Base-by-base conservation (phyloP, 2,329 filamentous ascomycete species). In the Talaromyces sp. region DNA sequence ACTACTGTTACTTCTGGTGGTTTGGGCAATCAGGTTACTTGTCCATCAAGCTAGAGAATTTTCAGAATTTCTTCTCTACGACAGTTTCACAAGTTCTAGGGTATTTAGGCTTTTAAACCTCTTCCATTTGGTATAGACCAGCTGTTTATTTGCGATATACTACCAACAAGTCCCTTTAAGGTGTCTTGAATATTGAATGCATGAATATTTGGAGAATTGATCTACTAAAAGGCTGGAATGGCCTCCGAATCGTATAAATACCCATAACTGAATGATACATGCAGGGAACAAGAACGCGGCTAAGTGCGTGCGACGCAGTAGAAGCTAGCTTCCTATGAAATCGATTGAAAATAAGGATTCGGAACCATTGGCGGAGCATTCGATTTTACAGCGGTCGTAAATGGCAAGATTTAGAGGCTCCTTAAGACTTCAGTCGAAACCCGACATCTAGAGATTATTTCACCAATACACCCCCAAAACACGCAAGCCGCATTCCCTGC, bases 391-490 rank as follows among this genome's bases (percentile, higher is more conserved):
- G 6, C 3, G 26, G 26, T 27, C 26, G 6, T 27, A 27, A 27
- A 6, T n/a, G 26, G 26, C 26, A 27, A 27, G 26, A 3, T 27
- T 6, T 27, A 27, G 26, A 3, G 26, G 26, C 26, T 27, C 26
- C 26, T 27, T 27, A 27, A 27, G 26, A 27, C 26, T 6, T 6
- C 26, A 6, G 26, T 27, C 6, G 3, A 27, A 27, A 6, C 26
- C 26, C 26, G 26, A 27, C 6, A 27, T 27, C 26, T 27, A 6
- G 26, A 27, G 3, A 27, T 27, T 27, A 6, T 27, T 27, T 6
- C 3, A 6, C 62, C 62, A 31, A 63, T 63, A 26, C 62, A 63
- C 11, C 62, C 62, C 62, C 62, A 63, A 6, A 63, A 46, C 21
- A 55, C 62, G 14, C 62, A 63, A 24, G 58, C 50, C 6, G 56